phyloP scores from a whole-genome alignment of 306 rosid genomes.

The Argentina anserina region DNA sequence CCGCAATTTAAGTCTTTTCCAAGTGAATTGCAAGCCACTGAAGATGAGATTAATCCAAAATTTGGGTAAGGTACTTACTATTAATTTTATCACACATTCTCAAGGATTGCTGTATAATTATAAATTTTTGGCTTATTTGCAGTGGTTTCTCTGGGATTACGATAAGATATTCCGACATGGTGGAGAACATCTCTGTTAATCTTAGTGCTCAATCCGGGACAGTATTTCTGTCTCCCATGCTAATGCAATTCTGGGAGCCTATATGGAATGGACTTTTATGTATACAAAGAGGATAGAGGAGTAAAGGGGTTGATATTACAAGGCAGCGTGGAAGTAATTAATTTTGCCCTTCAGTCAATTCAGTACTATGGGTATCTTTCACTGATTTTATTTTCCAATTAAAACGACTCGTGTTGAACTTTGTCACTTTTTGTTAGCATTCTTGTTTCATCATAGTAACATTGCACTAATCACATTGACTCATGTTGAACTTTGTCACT shows the following conservation, averaged over 20 bases:
- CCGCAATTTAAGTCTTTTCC: slow-evolving; percentile 78
- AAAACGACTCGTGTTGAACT: background rate
- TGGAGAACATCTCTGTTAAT: slow-evolving; percentile 62
- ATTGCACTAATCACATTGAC: background rate
- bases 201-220: slow-evolving; percentile 59
- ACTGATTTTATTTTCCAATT: background rate
- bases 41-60: slow-evolving; percentile 67
- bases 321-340: slow-evolving; percentile 68
- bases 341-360: slow-evolving; percentile 69
- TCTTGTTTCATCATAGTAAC: slow-evolving; percentile 6
- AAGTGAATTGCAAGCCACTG: slow-evolving; percentile 69
- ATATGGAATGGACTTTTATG: slow-evolving; percentile 48
- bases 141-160: slow-evolving; percentile 74
- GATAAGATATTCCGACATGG: slow-evolving; percentile 66
- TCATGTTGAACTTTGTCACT: background rate
- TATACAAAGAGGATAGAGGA: slow-evolving; percentile 36
- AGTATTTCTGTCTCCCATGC: slow-evolving; percentile 60
- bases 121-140: slow-evolving; percentile 16
- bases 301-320: slow-evolving; percentile 45
- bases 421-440: background rate
- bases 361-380: slow-evolving; percentile 67
- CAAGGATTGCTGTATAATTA: background rate
- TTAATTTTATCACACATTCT: background rate
- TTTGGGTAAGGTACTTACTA: slow-evolving; percentile 48
- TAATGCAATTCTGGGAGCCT: slow-evolving; percentile 60